Conservation (phyloP, 2,329 filamentous ascomycete species). For the Neonectria hederae region DNA sequence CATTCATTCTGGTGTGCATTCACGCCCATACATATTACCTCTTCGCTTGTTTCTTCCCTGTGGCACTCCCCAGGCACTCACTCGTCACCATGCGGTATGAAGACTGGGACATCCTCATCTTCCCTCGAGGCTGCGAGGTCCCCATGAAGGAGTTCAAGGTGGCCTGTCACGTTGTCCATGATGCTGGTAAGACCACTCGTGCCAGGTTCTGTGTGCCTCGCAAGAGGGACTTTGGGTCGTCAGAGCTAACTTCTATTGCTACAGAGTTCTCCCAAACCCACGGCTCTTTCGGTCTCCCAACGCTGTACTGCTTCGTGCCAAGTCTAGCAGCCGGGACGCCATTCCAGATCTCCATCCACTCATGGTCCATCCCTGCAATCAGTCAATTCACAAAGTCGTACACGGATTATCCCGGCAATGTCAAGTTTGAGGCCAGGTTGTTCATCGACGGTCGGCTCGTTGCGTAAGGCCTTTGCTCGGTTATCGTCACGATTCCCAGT, state of each 20-base stretch:
- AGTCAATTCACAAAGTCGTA: conserved; percentile 66
- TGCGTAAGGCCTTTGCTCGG: conserved; percentile 57
- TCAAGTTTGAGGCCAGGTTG: conserved; percentile 72
- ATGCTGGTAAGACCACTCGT: conserved; percentile 52
- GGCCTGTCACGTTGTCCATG: conserved; percentile 74
- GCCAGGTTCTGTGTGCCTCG: neutral
- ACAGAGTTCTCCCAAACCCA: conserved; percentile 63
- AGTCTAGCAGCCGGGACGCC: conserved; percentile 65
- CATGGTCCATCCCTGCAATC: conserved; percentile 71
- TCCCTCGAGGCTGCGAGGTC: conserved; percentile 71
- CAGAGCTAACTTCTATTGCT: conserved; percentile 7
- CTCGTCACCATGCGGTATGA: conserved; percentile 75
- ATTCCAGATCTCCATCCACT: conserved; percentile 80
- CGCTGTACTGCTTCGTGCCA: conserved; percentile 76
- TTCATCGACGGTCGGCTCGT: conserved; percentile 73
- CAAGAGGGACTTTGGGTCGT: neutral
- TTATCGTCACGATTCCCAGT: neutral
- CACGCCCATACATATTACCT: conserved; percentile 14
- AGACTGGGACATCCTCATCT: conserved; percentile 87
- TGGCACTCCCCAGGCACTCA: conserved; percentile 39
- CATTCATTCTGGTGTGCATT: conserved; percentile 8
- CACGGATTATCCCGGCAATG: conserved; percentile 64
- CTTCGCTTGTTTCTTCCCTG: conserved; percentile 8
- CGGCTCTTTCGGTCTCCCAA: conserved; percentile 64
- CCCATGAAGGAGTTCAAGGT: conserved; percentile 87